Evolutionary conservation across 129 eudicot genomes (phyloP).

Genomic region (Flaveria bidentis): DNA sequence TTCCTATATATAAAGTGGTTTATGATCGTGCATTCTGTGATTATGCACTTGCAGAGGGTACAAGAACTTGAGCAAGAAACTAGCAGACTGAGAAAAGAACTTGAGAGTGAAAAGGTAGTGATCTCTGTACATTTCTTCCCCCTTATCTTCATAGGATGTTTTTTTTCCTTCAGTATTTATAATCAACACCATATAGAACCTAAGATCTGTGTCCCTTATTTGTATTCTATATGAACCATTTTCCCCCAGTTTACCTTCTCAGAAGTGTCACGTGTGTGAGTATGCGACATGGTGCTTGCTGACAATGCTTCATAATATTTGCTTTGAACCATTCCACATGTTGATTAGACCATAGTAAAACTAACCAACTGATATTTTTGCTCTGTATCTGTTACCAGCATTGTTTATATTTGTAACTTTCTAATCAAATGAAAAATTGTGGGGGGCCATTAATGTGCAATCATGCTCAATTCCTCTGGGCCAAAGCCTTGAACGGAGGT

Average conservation of each 20-base stretch:
- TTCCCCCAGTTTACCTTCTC: not conserved
- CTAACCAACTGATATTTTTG: not conserved
- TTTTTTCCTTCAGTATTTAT: not conserved
- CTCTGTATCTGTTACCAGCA: not conserved
- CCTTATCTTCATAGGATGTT: conserved; percentile 12
- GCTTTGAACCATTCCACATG: not conserved
- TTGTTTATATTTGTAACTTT: not conserved
- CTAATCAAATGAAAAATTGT: not conserved
- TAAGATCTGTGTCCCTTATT: not conserved
- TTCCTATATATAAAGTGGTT: not conserved
- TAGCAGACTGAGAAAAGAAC: conserved; percentile 71
- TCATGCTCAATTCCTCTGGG: not conserved
- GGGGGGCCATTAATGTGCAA: not conserved
- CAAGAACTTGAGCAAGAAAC: conserved; percentile 79
- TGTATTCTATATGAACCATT: not conserved
- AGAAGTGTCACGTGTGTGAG: not conserved
- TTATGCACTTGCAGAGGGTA: conserved; percentile 50
- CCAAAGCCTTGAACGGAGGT: conserved; percentile 39
- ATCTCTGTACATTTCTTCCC: conserved; percentile 21
- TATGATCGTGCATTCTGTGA: conserved; percentile 23
- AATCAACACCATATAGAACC: conserved; percentile 9
- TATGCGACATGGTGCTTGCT: conserved; percentile 9
- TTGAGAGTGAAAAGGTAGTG: conserved; percentile 90
- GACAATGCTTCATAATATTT: conserved; percentile 18
- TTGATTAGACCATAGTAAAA: not conserved